Evolutionary conservation across 2,329 filamentous ascomycete genomes (phyloP).

Genomic region (Cordyceps farinosa): DNA sequence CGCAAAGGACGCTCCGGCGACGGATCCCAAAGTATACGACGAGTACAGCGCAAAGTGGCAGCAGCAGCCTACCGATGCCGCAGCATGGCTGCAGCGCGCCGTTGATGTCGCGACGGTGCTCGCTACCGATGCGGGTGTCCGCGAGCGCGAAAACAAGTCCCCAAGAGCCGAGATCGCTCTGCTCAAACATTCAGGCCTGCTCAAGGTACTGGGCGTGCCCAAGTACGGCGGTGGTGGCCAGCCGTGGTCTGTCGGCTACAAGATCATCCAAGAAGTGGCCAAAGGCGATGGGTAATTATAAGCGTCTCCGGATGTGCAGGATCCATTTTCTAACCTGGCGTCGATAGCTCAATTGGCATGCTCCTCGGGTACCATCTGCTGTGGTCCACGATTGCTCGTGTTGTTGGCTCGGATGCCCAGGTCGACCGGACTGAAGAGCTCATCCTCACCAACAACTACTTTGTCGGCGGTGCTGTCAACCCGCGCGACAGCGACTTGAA

Average conservation of each 20-base stretch:
- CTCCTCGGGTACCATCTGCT: slow-evolving; percentile 62
- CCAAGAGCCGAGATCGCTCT: slow-evolving; percentile 39
- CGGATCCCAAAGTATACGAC: slow-evolving; percentile 37
- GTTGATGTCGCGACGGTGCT: slow-evolving; percentile 37
- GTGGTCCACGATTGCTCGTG: slow-evolving; percentile 58
- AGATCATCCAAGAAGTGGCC: slow-evolving; percentile 58
- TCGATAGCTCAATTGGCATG: slow-evolving; percentile 55
- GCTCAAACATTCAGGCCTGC: slow-evolving; percentile 39
- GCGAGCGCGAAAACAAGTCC: slow-evolving; percentile 39
- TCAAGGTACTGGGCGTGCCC: slow-evolving; percentile 37
- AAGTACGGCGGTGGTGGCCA: slow-evolving; percentile 43
- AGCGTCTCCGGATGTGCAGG: not conserved
- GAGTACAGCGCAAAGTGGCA: slow-evolving; percentile 37
- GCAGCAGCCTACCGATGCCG: slow-evolving; percentile 28
- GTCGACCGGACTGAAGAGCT: slow-evolving; percentile 52
- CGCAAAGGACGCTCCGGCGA: slow-evolving; percentile 19
- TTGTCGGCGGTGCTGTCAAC: slow-evolving; percentile 63
- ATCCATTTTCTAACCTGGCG: not conserved
- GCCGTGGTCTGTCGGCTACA: slow-evolving; percentile 50
- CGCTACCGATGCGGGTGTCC: slow-evolving; percentile 30
- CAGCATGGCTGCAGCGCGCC: slow-evolving; percentile 38
- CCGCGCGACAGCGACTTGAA: slow-evolving; percentile 59
- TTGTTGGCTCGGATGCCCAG: slow-evolving; percentile 59
- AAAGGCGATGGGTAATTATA: slow-evolving; percentile 54
- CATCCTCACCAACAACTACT: slow-evolving; percentile 62